phyloP scores from a whole-genome alignment of 2,329 filamentous ascomycete genomes.

The Byssothecium circinans region DNA sequence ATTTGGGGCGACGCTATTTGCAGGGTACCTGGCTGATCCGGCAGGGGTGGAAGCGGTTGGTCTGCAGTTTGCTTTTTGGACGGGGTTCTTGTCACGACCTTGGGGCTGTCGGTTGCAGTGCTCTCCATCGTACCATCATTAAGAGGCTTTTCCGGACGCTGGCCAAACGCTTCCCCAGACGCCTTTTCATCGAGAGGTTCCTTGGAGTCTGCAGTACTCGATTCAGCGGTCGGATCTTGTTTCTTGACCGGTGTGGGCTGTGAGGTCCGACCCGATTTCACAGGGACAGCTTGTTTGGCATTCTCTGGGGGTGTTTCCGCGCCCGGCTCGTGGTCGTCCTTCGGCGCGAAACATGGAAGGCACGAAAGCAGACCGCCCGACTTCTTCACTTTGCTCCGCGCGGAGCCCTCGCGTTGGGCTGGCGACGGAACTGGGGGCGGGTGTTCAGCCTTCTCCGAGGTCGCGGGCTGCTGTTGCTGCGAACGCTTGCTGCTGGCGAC shows the following conservation, averaged over 20 bases:
- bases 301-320: slow-evolving; percentile 51
- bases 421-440: slow-evolving; percentile 33
- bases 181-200: slow-evolving; percentile 51
- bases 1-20: slow-evolving; percentile 43
- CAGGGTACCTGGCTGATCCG: slow-evolving; percentile 33
- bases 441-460: slow-evolving; percentile 45
- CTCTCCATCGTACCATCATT: slow-evolving; percentile 30
- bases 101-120: slow-evolving; percentile 26
- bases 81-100: slow-evolving; percentile 35
- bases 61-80: slow-evolving; percentile 38
- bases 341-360: slow-evolving; percentile 69
- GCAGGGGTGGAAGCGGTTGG: slow-evolving; percentile 29
- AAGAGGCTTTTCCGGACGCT: slow-evolving; percentile 23
- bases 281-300: slow-evolving; percentile 45
- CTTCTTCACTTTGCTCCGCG: slow-evolving; percentile 46
- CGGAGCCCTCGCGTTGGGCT: slow-evolving; percentile 36
- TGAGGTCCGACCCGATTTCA: slow-evolving; percentile 45
- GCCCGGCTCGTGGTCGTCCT: slow-evolving; percentile 52
- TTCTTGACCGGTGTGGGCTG: slow-evolving; percentile 54
- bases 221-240: slow-evolving; percentile 46
- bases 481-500: slow-evolving; percentile 51
- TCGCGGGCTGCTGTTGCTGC: slow-evolving; percentile 41
- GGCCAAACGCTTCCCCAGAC: slow-evolving; percentile 25
- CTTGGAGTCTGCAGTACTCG: slow-evolving; percentile 49
- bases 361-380: slow-evolving; percentile 51